Evolutionary conservation across 306 rosid species (phyloP), one percentile per base, ranked within the genome.

Genomic region (Aeschynomene evenia): DNA sequence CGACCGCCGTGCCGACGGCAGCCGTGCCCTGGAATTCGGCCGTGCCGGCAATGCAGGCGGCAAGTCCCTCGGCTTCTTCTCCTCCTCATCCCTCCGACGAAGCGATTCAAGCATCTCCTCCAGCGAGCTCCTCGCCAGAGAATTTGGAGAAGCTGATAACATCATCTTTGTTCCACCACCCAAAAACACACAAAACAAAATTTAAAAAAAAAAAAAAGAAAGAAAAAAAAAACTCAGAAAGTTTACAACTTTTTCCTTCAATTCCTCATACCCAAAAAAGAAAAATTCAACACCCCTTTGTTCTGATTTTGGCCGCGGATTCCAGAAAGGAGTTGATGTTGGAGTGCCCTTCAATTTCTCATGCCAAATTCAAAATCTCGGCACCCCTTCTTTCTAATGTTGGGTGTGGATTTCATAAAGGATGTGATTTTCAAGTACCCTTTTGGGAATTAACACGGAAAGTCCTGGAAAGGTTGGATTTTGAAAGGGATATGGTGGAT

Each of bases 11-110:
- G 86, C 89, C 33, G 95, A 80, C 0, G 99, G 97, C 49, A 86
- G 83, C 77, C 96, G 79, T 19, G 86, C 93, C 75, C 75, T 84
- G 12, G 96, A 89, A 33, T 78, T 70, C 1, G 99, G 99, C 68
- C 99, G 82, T 23, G 95, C 61, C 28, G 99, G 99, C 87, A 95
- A 89, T 77, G 93, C 99, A 51, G 99, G 99, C 3, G 99, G 99
- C 73, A 80, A 60, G 82, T 89, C 96, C 84, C 81, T 89, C 0
- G 96, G 96, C 0, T 95, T 95, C 83, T 71, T 87, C 72, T 87
- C 95, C 20, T 68, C 85, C 59, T 82, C 96, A 40, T 87, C 97
- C 57, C 80, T 84, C 71, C 83, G 84, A 64, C 92, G 91, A 40
- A 95, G 95, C 18, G 97, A 87, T 53, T 91, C 99, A 39, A 95